A percentile compares a stretch with the other conserved stretches of the same genome.
These are phyloP conservation scores for Rhodamnia argentea DNA, from an alignment of 345 rosid genomes.

Conservation along the genomic window DNA sequence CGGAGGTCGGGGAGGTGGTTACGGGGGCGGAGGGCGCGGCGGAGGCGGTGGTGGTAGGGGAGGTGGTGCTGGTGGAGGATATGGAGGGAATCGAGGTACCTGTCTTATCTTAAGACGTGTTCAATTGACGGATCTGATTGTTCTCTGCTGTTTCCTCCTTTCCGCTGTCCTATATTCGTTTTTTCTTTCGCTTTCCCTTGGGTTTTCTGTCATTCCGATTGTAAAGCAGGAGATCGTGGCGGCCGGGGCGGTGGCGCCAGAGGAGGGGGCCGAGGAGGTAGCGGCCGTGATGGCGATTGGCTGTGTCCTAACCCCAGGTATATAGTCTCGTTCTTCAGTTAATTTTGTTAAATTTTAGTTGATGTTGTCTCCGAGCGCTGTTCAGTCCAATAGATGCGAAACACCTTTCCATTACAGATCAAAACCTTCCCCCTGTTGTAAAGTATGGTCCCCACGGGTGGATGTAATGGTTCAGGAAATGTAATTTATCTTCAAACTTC, in stretches of 20 bases:
- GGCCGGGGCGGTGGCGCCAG: constrained; percentile 66
- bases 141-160: not conserved
- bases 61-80: constrained; percentile 43
- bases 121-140: constrained; percentile 6
- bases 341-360: not conserved
- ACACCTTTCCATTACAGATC: not conserved
- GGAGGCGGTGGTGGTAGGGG: constrained; percentile 17
- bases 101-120: not conserved
- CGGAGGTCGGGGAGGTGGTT: constrained; percentile 2
- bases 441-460: not conserved
- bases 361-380: not conserved
- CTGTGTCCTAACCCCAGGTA: constrained; percentile 86
- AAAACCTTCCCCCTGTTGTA: not conserved
- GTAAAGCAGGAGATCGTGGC: constrained; percentile 72
- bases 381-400: not conserved
- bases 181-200: not conserved
- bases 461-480: not conserved
- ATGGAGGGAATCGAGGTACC: constrained; percentile 47
- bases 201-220: constrained; percentile 29
- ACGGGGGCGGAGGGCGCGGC: not conserved
- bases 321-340: not conserved
- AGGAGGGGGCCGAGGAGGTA: constrained; percentile 54
- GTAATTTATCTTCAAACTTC: not conserved
- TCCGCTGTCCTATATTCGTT: not conserved
- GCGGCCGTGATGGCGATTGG: constrained; percentile 98